Evolutionary conservation across 768 basidiomycete genomes (phyloP).

Genomic region (Rhodosporidiobolus sp.): DNA sequence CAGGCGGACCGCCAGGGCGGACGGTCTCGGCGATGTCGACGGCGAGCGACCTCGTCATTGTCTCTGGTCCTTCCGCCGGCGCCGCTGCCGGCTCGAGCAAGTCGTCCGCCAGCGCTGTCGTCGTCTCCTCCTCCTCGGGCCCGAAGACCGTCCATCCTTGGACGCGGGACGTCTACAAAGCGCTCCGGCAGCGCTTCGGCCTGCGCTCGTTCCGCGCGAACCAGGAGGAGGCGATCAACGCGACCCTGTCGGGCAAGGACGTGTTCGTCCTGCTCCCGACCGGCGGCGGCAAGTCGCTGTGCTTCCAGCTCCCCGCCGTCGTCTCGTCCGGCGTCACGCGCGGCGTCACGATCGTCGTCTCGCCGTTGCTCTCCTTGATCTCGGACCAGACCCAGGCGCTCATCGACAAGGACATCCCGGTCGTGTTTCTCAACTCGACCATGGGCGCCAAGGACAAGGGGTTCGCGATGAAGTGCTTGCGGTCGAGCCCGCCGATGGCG

Average conservation of each 20-base stretch:
- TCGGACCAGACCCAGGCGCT: slow-evolving; percentile 78
- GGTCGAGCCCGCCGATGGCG: slow-evolving; percentile 52
- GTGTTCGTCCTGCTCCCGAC: slow-evolving; percentile 97
- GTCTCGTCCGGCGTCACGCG: slow-evolving; percentile 66
- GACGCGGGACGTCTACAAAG: slow-evolving; percentile 56
- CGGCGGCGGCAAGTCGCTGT: slow-evolving; percentile 48
- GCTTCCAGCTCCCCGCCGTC: slow-evolving; percentile 76
- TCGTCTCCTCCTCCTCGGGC: neutral
- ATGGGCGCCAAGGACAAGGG: slow-evolving; percentile 47
- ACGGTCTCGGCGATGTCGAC: slow-evolving; percentile 8
- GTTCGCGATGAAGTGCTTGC: slow-evolving; percentile 44
- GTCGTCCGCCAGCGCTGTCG: slow-evolving; percentile 3
- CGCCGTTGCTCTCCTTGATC: slow-evolving; percentile 84
- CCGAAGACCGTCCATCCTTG: slow-evolving; percentile 29
- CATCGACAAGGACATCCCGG: slow-evolving; percentile 63
- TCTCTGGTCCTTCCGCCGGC: neutral
- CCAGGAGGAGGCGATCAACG: slow-evolving; percentile 80
- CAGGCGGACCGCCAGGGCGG: neutral
- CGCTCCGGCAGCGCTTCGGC: slow-evolving; percentile 62
- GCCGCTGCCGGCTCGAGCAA: neutral
- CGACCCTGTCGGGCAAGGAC: slow-evolving; percentile 73
- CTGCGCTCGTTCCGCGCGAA: slow-evolving; percentile 70
- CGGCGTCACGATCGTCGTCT: slow-evolving; percentile 85
- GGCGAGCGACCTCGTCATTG: slow-evolving; percentile 20
- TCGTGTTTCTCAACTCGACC: slow-evolving; percentile 64